phyloP scores from a whole-genome alignment of 768 basidiomycete species.

The Calocybe cyanea region DNA sequence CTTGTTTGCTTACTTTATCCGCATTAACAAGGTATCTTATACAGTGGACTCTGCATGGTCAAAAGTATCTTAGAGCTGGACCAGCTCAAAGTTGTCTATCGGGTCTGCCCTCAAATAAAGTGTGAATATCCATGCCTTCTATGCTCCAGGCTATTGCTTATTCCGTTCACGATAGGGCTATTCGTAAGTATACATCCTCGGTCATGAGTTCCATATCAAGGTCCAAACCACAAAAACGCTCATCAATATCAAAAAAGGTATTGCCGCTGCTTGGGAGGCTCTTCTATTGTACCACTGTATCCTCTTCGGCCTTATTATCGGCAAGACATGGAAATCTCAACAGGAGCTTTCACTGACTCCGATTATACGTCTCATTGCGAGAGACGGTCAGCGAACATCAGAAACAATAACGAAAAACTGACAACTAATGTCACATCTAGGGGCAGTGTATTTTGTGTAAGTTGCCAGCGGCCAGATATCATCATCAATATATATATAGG shows the following conservation, averaged over 20 bases:
- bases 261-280: conserved; percentile 46
- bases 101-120: conserved; percentile 22
- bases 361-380: conserved; percentile 38
- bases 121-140: no score
- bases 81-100: conserved; percentile 33
- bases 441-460: conserved; percentile 55
- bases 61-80: conserved; percentile 21
- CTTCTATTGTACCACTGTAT: conserved; percentile 45
- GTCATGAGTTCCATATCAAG: no score
- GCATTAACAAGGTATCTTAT: not conserved
- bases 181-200: no score
- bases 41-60: conserved; percentile 42
- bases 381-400: conserved; percentile 40
- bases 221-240: no score
- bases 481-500: not conserved
- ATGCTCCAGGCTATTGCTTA: no score
- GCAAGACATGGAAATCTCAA: conserved; percentile 38
- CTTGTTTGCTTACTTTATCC: not conserved
- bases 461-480: conserved; percentile 13
- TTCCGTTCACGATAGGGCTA: no score
- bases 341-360: conserved; percentile 24
- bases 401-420: not conserved
- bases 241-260: conserved; percentile 16
- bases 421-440: conserved; percentile 23
- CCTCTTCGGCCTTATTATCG: conserved; percentile 44